Conservation (phyloP, 495 filamentous ascomycete genomes). For the Clohesyomyces aquaticus region DNA sequence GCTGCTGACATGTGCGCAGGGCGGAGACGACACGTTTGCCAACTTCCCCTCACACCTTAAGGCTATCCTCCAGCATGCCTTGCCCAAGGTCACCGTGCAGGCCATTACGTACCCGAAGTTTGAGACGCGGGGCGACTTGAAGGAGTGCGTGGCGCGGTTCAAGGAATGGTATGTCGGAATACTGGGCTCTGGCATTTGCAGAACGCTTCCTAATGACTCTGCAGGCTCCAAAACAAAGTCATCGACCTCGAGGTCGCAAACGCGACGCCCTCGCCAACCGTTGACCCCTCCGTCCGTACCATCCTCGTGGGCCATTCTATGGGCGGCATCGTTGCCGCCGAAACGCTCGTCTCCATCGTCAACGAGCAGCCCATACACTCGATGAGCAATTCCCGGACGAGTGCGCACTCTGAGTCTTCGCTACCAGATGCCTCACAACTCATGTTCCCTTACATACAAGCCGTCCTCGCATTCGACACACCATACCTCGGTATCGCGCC, state of each 20-base stretch:
- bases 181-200: background rate
- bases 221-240: constrained; percentile 85
- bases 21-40: constrained; percentile 85
- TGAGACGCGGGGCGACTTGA: constrained; percentile 86
- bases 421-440: constrained; percentile 49
- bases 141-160: constrained; percentile 77
- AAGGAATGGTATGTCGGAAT: constrained; percentile 79
- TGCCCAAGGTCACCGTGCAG: constrained; percentile 73
- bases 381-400: constrained; percentile 32
- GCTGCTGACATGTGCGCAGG: constrained; percentile 54
- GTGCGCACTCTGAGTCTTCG: constrained; percentile 26
- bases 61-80: constrained; percentile 65
- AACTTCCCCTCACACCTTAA: constrained; percentile 75
- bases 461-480: constrained; percentile 92
- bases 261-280: constrained; percentile 79
- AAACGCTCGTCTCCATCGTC: constrained; percentile 72
- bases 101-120: constrained; percentile 84
- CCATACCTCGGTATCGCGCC: constrained; percentile 91
- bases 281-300: constrained; percentile 84
- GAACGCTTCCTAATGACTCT: constrained; percentile 6
- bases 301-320: constrained; percentile 91
- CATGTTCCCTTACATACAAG: constrained; percentile 77
- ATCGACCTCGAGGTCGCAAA: constrained; percentile 91
- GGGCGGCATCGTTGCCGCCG: constrained; percentile 93
- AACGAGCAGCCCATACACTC: constrained; percentile 67